phyloP scores from a whole-genome alignment of 305 asterid genomes.

The Fraxinus xanthoxyloides region DNA sequence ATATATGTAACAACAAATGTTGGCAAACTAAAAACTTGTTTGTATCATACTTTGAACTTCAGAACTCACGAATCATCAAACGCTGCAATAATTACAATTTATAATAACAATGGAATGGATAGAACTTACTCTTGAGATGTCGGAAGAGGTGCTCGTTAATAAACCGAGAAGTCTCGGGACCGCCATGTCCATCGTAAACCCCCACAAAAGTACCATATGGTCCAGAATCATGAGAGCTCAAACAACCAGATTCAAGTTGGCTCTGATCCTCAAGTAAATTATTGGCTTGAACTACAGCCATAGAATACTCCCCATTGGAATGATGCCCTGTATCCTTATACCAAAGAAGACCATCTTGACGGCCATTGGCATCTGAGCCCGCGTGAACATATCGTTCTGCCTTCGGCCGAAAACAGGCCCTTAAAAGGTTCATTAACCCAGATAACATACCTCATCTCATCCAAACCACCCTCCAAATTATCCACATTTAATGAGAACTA shows the following conservation, averaged over 20 bases:
- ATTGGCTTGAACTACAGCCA: slow-evolving; percentile 85
- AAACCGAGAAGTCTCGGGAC: slow-evolving; percentile 73
- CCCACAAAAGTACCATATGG: slow-evolving; percentile 74
- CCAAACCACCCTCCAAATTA: slow-evolving; percentile 57
- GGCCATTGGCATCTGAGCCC: slow-evolving; percentile 64
- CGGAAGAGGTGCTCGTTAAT: slow-evolving; percentile 73
- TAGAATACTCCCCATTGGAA: slow-evolving; percentile 70
- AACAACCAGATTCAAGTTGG: slow-evolving; percentile 67
- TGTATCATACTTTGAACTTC: not conserved
- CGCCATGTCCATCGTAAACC: slow-evolving; percentile 71
- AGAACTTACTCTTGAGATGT: slow-evolving; percentile 72
- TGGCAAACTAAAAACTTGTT: slow-evolving; percentile 8
- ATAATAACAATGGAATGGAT: slow-evolving; percentile 4
- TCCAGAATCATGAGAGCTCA: slow-evolving; percentile 58
- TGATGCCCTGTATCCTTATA: slow-evolving; percentile 71
- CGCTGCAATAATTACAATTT: not conserved
- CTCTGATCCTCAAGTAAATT: slow-evolving; percentile 76
- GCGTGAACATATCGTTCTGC: slow-evolving; percentile 46
- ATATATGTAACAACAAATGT: not conserved
- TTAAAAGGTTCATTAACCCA: slow-evolving; percentile 78
- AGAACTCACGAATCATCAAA: not conserved
- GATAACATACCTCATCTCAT: slow-evolving; percentile 99
- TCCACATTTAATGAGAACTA: slow-evolving; percentile 47
- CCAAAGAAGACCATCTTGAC: slow-evolving; percentile 66
- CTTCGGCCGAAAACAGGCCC: slow-evolving; percentile 91